Evolutionary conservation across 208 protist species (phyloP).

Genomic region (Trypanosomatidae sp.): DNA sequence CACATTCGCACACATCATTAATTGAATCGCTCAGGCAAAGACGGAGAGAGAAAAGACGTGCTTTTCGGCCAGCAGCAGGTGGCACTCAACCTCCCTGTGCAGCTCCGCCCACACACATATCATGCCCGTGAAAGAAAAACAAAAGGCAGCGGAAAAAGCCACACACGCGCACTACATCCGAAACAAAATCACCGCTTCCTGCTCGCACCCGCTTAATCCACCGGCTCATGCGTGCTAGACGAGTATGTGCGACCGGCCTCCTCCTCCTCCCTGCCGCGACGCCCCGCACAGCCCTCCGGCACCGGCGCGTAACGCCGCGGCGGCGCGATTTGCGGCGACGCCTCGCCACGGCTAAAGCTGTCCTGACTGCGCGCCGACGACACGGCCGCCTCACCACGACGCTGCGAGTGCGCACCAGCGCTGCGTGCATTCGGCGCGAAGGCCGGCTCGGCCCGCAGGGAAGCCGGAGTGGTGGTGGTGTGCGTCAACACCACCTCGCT

Average conservation of each 20-base stretch:
- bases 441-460: too few relatives aligned
- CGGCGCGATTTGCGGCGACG: not conserved
- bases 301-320: constrained; percentile 3
- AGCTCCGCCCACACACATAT: not conserved
- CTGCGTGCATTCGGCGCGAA: too few relatives aligned
- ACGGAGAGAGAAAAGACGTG: too few relatives aligned
- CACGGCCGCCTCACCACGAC: too few relatives aligned
- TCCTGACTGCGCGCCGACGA: not conserved
- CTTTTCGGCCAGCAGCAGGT: not conserved
- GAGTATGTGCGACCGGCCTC: too few relatives aligned
- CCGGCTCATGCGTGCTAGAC: not conserved
- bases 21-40: too few relatives aligned
- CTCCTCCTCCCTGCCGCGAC: not conserved
- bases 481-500: too few relatives aligned
- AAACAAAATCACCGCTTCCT: not conserved
- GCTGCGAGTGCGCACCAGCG: too few relatives aligned
- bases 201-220: not conserved
- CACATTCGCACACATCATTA: too few relatives aligned
- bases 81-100: not conserved
- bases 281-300: not conserved
- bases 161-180: too few relatives aligned
- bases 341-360: constrained; percentile 7
- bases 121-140: too few relatives aligned
- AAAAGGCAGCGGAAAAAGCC: not conserved
- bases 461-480: too few relatives aligned